Base-by-base conservation (phyloP, 306 rosid genomes). In the Carpinus fangiana region DNA sequence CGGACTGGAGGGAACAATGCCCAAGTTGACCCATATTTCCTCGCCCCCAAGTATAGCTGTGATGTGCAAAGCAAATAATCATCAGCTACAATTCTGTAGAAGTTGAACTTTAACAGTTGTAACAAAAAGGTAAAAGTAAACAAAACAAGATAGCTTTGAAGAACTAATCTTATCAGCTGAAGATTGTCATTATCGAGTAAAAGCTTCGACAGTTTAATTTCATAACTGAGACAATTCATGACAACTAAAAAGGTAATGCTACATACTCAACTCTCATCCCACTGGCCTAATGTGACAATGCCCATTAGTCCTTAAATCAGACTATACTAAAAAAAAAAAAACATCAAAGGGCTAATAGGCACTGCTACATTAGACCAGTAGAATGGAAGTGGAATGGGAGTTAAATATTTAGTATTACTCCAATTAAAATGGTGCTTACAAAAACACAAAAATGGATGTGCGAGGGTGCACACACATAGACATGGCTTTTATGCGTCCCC, bases 1-100 rank as follows among this genome's bases (percentile, higher is more conserved):
- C 96, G 46, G 78, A 88, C 82, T 90, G 98, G 28, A 92, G 96
- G 60, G 96, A 94, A 84, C 95, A 89, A 82, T 94, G 97, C 78
- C 98, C 97, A n/a, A 94, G 97, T 78, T 94, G 98, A 67, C 98
- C 98, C 96, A 92, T 88, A 80, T 73, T 90, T 82, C 98, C 98
- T 34, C 92, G 85, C 55, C 98, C 98, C 97, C 98, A 94, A 11
- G 98, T 92, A 84, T 88, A 94, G 74, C 98, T 94, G 84, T 81
- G 81, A 83, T 38, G 72, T 70, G 67, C 72, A 81, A 82, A 78
- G 65, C 53, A 71, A 79, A 70, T 50, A 70, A 80, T 78, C 45
- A 78, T 23, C 50, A 82, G 52, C 74, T 70, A 72, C 53, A 73
- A 79, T 70, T 46, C 48, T 9, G 6, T 43, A 8, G 8, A 43